Evolutionary conservation across 2,329 filamentous ascomycete species (phyloP), one percentile per base, ranked within the genome.

Genomic region (Ascochyta fabae): DNA sequence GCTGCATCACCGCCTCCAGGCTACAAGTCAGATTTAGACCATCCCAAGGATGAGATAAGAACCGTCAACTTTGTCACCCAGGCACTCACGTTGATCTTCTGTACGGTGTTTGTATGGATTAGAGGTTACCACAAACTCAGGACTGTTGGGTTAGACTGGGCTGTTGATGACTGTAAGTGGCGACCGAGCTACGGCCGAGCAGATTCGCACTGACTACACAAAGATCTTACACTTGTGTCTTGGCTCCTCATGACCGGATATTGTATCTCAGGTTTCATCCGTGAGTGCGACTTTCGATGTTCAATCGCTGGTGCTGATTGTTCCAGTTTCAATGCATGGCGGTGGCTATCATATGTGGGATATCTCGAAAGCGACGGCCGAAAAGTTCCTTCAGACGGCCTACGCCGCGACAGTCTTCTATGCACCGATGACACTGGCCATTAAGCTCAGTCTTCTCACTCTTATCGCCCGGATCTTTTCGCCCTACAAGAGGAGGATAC

Each of bases 391-490:
- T 15, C 43, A 58, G n/a, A 48, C 48, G 1, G 51, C 42, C 15
- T 58, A 58, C 33, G 50, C 58, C 19, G 47, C 42, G n/a, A 60
- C 60, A 1, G 49, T 69, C 0, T 34, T 68, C 0, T 69, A 68
- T 36, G 58, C 53, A 0, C 64, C 64, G 3, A 66, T 61, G 34
- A 58, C 58, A 3, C 58, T 59, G 16, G 48, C 62, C 19, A 66
- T 58, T n/a, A 71, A 70, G 33, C 51, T 67, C 24, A 64, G 63
- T 6, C 60, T 68, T 27, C 58, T 69, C 3, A 57, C 68, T 4
- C 52, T 71, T 13, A 67, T 69, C n/a, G 59, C 59, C 1, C 57
- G 66, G 5, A 53, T 68, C 6, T 69, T 71, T 46, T 47, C 60
- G 2, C 56, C 61, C 10, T 59, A 60, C 36, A 54, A 56, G 23